Conservation (phyloP, 768 basidiomycete species). For the Terana coerulea region DNA sequence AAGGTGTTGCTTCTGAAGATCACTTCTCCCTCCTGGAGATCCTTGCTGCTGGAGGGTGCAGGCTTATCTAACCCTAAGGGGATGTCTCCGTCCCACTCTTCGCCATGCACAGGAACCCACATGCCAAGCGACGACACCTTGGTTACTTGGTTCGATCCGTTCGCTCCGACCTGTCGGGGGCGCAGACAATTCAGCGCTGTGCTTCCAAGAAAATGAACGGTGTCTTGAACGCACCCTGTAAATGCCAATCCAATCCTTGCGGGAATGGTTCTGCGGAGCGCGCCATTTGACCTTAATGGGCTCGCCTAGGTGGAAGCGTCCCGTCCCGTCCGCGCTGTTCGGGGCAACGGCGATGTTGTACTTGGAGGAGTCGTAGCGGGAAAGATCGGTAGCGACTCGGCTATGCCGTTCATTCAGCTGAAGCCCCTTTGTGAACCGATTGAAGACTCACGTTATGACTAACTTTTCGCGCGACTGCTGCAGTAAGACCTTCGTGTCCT, state of each 20-base stretch:
- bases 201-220: not conserved
- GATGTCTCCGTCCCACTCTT: constrained; percentile 91
- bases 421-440: not conserved
- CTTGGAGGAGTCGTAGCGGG: constrained; percentile 72
- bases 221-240: constrained; percentile 56
- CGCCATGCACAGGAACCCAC: constrained; percentile 89
- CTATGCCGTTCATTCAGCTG: constrained; percentile 30
- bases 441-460: constrained; percentile 76
- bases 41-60: constrained; percentile 29
- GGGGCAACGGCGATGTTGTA: constrained; percentile 68
- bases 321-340: constrained; percentile 45
- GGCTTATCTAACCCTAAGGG: constrained; percentile 44
- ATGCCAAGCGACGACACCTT: constrained; percentile 80
- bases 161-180: constrained; percentile 74
- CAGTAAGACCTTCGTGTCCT: constrained; percentile 88
- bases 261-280: constrained; percentile 81
- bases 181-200: constrained; percentile 6
- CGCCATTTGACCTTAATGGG: constrained; percentile 84
- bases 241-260: constrained; percentile 95
- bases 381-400: constrained; percentile 79
- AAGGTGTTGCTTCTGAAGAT: constrained; percentile 76
- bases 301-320: constrained; percentile 86
- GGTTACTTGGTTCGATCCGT: constrained; percentile 79
- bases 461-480: constrained; percentile 89
- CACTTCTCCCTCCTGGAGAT: constrained; percentile 57